These are phyloP conservation scores for Aureobasidium melanogenum DNA, from an alignment of 2,329 filamentous ascomycete species.

Conservation along the genomic window DNA sequence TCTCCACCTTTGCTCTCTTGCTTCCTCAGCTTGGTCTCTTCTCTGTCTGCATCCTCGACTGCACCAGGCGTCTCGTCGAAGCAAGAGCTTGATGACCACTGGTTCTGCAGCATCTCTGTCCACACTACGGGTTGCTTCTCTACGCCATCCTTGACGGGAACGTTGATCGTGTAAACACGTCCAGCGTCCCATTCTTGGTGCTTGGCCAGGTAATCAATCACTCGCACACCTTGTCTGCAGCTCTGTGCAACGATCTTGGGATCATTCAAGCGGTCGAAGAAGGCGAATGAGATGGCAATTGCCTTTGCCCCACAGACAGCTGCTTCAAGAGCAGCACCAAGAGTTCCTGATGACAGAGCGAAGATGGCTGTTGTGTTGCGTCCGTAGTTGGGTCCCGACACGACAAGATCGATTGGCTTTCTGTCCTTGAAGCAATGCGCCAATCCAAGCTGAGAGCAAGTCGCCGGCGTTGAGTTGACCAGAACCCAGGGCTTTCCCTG, in stretches of 20 bases:
- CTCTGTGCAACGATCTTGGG: slow-evolving; percentile 70
- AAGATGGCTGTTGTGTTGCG: slow-evolving; percentile 43
- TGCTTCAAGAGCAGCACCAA: slow-evolving; percentile 43
- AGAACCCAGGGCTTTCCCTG: slow-evolving; percentile 40
- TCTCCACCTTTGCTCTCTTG: slow-evolving; percentile 39
- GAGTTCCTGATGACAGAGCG: slow-evolving; percentile 39
- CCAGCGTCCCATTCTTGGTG: slow-evolving; percentile 60
- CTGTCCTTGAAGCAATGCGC: slow-evolving; percentile 37
- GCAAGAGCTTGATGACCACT: slow-evolving; percentile 76
- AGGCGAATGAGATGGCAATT: slow-evolving; percentile 84
- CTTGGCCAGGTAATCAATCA: slow-evolving; percentile 69
- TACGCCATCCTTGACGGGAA: slow-evolving; percentile 70
- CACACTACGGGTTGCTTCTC: slow-evolving; percentile 55
- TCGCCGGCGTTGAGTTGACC: slow-evolving; percentile 42
- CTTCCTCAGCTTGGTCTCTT: slow-evolving; percentile 66
- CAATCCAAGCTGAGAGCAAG: slow-evolving; percentile 41
- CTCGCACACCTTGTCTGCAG: slow-evolving; percentile 60
- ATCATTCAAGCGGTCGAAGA: slow-evolving; percentile 78
- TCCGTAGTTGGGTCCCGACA: slow-evolving; percentile 37
- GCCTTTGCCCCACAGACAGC: slow-evolving; percentile 43
- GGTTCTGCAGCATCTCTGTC: slow-evolving; percentile 82
- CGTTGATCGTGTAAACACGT: slow-evolving; percentile 79
- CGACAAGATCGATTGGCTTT: slow-evolving; percentile 38
- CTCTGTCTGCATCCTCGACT: slow-evolving; percentile 49
- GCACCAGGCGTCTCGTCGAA: slow-evolving; percentile 68